Percentiles rank a stretch among this genome's conserved stretches.
Evolutionary conservation across 2,329 filamentous ascomycete genomes (phyloP).

Genomic region (Claviceps humidiphila): DNA sequence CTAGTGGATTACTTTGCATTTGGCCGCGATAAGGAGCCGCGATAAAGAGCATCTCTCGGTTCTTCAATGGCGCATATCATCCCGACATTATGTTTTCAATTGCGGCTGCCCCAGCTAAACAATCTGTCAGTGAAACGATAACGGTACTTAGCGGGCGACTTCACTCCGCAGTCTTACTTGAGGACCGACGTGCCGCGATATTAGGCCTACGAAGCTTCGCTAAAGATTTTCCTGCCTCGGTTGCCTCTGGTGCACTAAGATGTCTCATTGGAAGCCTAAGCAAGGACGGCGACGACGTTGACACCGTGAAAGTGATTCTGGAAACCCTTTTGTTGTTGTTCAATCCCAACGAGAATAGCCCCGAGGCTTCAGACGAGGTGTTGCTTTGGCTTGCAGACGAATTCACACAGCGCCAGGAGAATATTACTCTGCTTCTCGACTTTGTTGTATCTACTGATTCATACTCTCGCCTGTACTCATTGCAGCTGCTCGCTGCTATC

Average conservation of each 20-base stretch:
- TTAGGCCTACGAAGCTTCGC: slow-evolving; percentile 89
- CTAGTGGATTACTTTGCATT: too few relatives aligned
- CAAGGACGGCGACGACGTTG: slow-evolving; percentile 86
- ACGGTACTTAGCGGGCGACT: slow-evolving; percentile 77
- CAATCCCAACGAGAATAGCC: slow-evolving; percentile 54
- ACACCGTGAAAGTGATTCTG: slow-evolving; percentile 87
- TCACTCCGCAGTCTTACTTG: slow-evolving; percentile 77
- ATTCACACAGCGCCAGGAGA: slow-evolving; percentile 95
- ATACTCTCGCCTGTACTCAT: slow-evolving; percentile 78
- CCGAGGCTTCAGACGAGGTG: slow-evolving; percentile 93
- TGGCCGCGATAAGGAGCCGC: too few relatives aligned
- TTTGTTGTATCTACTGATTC: slow-evolving; percentile 81
- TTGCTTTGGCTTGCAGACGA: slow-evolving; percentile 93
- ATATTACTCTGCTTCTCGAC: slow-evolving; percentile 79
- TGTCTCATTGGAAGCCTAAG: slow-evolving; percentile 74
- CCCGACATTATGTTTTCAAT: slow-evolving; percentile 46
- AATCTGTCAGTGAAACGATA: slow-evolving; percentile 92
- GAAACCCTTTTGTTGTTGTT: slow-evolving; percentile 95
- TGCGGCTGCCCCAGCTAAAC: slow-evolving; percentile 70
- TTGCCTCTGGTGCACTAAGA: slow-evolving; percentile 82
- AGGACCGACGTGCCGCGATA: slow-evolving; percentile 88
- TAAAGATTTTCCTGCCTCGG: slow-evolving; percentile 90
- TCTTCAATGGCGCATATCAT: slow-evolving; percentile 17
- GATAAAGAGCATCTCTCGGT: neutral
- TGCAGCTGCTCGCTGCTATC: slow-evolving; percentile 82